These are phyloP conservation scores for Andrographis paniculata DNA, from an alignment of 305 asterid genomes.

Conservation along the genomic window DNA sequence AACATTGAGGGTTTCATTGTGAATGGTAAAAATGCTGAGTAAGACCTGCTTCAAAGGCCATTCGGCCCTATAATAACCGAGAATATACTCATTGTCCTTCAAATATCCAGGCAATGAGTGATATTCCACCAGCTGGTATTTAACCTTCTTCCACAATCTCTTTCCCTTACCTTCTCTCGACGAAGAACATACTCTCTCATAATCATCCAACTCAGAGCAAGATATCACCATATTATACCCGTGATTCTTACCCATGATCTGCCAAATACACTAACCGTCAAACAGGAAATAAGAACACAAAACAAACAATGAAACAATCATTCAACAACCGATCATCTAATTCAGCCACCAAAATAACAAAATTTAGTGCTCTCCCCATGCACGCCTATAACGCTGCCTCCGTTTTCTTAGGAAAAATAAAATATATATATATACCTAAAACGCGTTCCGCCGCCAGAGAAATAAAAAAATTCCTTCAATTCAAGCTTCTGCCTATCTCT, in stretches of 20 bases:
- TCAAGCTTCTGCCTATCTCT: background rate
- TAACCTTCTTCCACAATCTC: constrained; percentile 88
- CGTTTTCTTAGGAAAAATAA: no score
- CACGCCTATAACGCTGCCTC: no score
- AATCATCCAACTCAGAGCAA: constrained; percentile 27
- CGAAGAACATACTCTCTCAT: constrained; percentile 20
- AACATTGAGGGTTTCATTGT: constrained; percentile 92
- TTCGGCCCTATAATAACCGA: constrained; percentile 69
- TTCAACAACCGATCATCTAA: no score
- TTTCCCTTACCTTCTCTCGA: constrained; percentile 49
- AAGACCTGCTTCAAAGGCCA: constrained; percentile 85
- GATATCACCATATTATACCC: constrained; percentile 23
- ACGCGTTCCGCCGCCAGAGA: constrained; percentile 14
- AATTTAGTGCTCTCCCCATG: no score
- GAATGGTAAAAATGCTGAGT: constrained; percentile 77
- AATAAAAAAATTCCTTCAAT: background rate
- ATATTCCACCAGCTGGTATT: constrained; percentile 91
- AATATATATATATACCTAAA: no score
- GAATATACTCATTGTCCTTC: constrained; percentile 87
- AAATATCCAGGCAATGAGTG: constrained; percentile 83
- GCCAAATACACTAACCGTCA: constrained; percentile 16
- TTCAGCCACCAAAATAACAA: no score
- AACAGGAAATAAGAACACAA: constrained; percentile 4
- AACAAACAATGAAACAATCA: background rate
- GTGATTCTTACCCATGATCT: constrained; percentile 43